A percentile compares a stretch with the other conserved stretches of the same genome.
Conservation (phyloP, 2,329 filamentous ascomycete species). For the Botrytis fragariae region DNA sequence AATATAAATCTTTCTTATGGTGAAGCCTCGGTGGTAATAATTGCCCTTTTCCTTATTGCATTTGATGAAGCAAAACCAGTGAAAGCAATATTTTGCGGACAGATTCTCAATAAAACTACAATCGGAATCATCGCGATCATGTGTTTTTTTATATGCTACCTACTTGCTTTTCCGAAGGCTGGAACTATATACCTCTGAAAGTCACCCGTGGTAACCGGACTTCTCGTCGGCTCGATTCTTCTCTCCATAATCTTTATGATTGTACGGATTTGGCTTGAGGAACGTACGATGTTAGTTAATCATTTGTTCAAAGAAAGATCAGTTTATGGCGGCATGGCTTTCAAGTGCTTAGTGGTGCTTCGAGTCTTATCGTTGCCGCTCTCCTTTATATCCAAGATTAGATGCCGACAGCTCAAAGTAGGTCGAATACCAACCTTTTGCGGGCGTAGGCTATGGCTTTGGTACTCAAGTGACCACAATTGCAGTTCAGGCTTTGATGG, state of each 20-base stretch:
- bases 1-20: constrained; percentile 43
- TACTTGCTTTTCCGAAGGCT: constrained; percentile 33
- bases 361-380: background rate
- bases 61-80: background rate
- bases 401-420: background rate
- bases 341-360: constrained; percentile 32
- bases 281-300: background rate
- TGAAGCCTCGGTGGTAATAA: constrained; percentile 38
- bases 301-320: background rate
- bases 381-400: background rate
- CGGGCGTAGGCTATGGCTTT: background rate
- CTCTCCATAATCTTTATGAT: constrained; percentile 31
- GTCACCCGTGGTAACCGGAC: constrained; percentile 35
- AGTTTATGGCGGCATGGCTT: constrained; percentile 39
- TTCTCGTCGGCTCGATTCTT: constrained; percentile 32
- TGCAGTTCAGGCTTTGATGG: background rate
- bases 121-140: constrained; percentile 28
- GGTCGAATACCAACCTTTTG: background rate
- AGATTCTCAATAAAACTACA: background rate
- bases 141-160: constrained; percentile 29
- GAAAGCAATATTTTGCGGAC: background rate
- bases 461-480: background rate
- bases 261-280: background rate
- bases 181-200: constrained; percentile 28
- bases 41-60: constrained; percentile 38